Evolutionary conservation across 2,329 filamentous ascomycete genomes (phyloP), one percentile per base, ranked within the genome.

Genomic region (Paraphoma sp.): DNA sequence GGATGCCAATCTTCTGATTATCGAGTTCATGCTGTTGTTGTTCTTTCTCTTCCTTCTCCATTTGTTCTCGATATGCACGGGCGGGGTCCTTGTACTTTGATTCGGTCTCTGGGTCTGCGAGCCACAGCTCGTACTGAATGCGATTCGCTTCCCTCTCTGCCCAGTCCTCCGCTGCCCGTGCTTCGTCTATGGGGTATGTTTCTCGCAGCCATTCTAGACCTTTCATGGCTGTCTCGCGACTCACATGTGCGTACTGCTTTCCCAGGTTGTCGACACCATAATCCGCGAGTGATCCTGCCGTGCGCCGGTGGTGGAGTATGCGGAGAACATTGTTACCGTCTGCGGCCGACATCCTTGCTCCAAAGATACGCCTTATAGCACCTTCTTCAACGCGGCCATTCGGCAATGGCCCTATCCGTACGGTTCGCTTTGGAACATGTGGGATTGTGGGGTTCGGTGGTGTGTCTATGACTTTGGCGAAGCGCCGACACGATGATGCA

Each of bases 231-330:
- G 67, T 58, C 0, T 65, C 64, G 2, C 65, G 62, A 43, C 56
- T 70, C n/a, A 75, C 63, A 43, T 70, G 63, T 9, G 62, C 58
- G 45, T 68, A 72, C 45, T 70, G 65, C 10, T 56, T 59, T 29
- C 71, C 72, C 12, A 74, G 62, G 43, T 72, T 70, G 55, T 72
- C 70, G 7, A 78, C 70, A 51, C 77, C 77, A 43, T 76, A 73
- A 56, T 79, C 77, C 58, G 71, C 74, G 7, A 79, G 66, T 7
- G 73, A 75, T 30, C 77, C 77, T 8, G 70, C 74, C 12, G 74
- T 74, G 36, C 77, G 69, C 7, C 77, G 75, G 56, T 75, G 72
- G 47, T 79, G 77, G 11, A 79, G 62, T 50, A 76, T 75, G 10
- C 73, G 73, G 12, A 79, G 64, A 30, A 78, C 64, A 47, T 69